phyloP scores from a whole-genome alignment of 306 rosid species.

The Medicago lupulina region DNA sequence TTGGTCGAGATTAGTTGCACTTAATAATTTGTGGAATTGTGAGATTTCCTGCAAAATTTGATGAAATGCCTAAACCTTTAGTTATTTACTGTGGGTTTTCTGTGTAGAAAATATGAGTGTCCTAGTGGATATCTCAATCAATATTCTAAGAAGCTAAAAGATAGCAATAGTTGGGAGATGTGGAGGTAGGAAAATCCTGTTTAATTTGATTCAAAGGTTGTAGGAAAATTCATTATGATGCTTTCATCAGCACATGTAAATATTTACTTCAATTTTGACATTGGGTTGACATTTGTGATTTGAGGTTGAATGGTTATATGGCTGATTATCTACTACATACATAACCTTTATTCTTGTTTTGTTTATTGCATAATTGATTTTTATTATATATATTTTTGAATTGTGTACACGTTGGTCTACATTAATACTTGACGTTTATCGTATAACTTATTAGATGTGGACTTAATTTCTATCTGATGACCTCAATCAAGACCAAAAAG shows the following conservation, averaged over 20 bases:
- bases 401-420: not conserved
- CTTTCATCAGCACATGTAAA: not conserved
- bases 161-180: not conserved
- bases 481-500: not conserved
- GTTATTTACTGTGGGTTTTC: not conserved
- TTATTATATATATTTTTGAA: not conserved
- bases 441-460: not conserved
- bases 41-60: not conserved
- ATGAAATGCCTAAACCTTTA: constrained; percentile 1
- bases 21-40: too few species aligned
- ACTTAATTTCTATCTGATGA: not conserved
- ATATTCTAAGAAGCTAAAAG: not conserved
- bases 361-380: not conserved
- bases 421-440: not conserved
- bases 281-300: not conserved
- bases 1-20: too few species aligned
- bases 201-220: not conserved
- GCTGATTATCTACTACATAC: not conserved
- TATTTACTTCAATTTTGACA: not conserved
- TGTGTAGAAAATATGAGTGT: not conserved
- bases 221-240: not conserved
- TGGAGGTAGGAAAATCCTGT: not conserved
- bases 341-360: too few species aligned
- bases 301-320: not conserved
- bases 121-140: not conserved